phyloP scores from a whole-genome alignment of 1,139 yeast genomes.

The Blastobotrys persicus region DNA sequence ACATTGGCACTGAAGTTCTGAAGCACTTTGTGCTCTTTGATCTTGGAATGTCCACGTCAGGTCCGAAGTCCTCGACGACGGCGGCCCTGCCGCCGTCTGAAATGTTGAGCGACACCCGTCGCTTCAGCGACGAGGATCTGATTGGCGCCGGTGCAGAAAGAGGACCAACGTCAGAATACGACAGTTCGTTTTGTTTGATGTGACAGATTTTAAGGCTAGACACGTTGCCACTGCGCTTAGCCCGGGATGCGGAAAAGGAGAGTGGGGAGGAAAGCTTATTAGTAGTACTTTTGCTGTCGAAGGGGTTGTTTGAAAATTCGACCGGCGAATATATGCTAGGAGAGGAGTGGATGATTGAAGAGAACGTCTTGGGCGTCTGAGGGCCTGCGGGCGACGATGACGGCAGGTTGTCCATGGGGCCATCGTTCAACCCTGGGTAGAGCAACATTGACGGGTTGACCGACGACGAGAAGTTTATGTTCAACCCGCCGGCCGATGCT shows the following conservation, averaged over 20 bases:
- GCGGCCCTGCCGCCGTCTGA: constrained; percentile 22
- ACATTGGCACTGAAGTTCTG: constrained; percentile 7
- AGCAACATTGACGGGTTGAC: constrained; percentile 6
- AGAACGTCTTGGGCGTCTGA: constrained; percentile 20
- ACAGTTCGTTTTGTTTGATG: background rate
- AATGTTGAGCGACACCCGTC: constrained; percentile 21
- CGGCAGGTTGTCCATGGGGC: constrained; percentile 5
- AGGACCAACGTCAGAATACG: constrained; percentile 13
- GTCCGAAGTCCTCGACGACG: constrained; percentile 15
- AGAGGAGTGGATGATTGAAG: constrained; percentile 23
- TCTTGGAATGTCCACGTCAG: constrained; percentile 10
- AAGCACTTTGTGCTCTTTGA: constrained; percentile 5
- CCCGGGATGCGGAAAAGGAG: background rate
- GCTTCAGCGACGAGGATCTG: constrained; percentile 15
- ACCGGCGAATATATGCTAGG: constrained; percentile 16
- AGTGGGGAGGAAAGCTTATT: constrained; percentile 9
- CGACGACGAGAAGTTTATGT: constrained; percentile 4
- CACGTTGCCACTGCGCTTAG: background rate
- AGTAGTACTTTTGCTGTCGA: background rate
- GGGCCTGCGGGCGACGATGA: constrained; percentile 13
- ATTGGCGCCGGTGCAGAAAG: constrained; percentile 18
- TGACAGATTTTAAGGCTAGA: constrained; percentile 1
- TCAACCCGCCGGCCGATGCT: background rate
- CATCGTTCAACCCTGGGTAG: background rate
- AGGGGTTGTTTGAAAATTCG: constrained; percentile 1